Evolutionary conservation across 139 green algal species (phyloP).

Genomic region (Marvania coccoides): DNA sequence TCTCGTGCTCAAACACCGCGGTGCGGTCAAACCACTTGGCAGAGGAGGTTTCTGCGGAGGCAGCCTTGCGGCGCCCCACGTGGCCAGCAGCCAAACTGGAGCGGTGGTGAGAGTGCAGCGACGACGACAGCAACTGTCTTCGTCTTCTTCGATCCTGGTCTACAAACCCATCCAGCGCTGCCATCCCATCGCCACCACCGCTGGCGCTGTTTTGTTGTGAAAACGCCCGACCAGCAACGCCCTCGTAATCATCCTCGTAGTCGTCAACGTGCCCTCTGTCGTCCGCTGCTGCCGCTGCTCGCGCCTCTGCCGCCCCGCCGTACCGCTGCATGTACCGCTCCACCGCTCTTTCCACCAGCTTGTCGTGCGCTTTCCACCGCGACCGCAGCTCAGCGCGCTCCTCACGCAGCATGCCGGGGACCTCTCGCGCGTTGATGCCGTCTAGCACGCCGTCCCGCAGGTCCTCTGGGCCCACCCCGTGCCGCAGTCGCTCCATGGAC

Average conservation of each 20-base stretch:
- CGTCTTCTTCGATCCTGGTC: neutral
- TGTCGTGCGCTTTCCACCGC: neutral
- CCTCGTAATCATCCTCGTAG: neutral
- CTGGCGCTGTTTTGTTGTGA: neutral
- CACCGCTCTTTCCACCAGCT: neutral
- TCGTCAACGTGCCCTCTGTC: neutral
- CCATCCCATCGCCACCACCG: neutral
- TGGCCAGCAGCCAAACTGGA: neutral
- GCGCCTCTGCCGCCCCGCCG: neutral
- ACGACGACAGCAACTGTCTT: too few species aligned
- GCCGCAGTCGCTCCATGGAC: slow-evolving; percentile 22
- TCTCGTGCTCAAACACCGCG: neutral
- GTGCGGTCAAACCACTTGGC: neutral
- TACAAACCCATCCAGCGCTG: neutral
- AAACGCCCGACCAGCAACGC: neutral
- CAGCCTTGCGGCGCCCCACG: neutral
- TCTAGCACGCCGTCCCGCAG: slow-evolving; percentile 4
- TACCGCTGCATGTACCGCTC: neutral
- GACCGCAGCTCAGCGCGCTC: slow-evolving; percentile 9
- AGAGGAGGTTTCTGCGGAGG: too few species aligned
- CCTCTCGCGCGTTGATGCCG: slow-evolving; percentile 7
- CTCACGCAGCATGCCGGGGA: slow-evolving; percentile 18
- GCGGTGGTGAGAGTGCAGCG: too few species aligned
- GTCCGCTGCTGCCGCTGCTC: neutral
- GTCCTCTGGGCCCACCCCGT: slow-evolving; percentile 25